Evolutionary conservation across 257 asterid genomes (phyloP).

Genomic region (Nicotiana undulata): DNA sequence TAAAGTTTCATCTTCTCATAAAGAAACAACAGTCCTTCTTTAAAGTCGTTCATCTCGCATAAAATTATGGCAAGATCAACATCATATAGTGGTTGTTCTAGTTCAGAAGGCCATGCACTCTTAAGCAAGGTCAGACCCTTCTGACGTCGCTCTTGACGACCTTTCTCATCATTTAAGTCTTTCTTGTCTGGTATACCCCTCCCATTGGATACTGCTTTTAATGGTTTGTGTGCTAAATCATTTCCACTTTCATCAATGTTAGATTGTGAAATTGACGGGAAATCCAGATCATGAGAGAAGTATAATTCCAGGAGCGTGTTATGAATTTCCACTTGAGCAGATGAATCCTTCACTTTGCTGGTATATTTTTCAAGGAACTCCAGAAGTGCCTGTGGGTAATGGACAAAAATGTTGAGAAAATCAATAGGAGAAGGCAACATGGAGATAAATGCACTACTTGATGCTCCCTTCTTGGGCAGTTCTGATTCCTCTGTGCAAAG

Average conservation of each 20-base stretch:
- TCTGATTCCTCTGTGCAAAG: conserved; percentile 94
- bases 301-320: conserved; percentile 84
- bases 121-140: conserved; percentile 73
- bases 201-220: conserved; percentile 43
- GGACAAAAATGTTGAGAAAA: conserved; percentile 78
- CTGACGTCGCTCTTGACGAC: conserved; percentile 50
- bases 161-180: conserved; percentile 43
- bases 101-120: conserved; percentile 89
- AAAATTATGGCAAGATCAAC: conserved; percentile 86
- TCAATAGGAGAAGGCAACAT: conserved; percentile 99
- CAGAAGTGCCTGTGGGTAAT: conserved; percentile 81
- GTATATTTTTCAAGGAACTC: conserved; percentile 84
- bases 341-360: conserved; percentile 76
- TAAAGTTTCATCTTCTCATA: conserved; percentile 92
- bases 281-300: conserved; percentile 72
- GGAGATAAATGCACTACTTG: conserved; percentile 51
- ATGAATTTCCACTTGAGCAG: conserved; percentile 94
- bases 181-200: conserved; percentile 12
- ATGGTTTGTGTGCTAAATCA: conserved; percentile 22
- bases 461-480: conserved; percentile 35
- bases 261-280: conserved; percentile 61
- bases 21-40: conserved; percentile 71
- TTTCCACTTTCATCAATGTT: conserved; percentile 33
- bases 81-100: conserved; percentile 83
- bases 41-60: conserved; percentile 77